Conservation (phyloP, 2,329 filamentous ascomycete species). For the Exophiala spinifera region DNA sequence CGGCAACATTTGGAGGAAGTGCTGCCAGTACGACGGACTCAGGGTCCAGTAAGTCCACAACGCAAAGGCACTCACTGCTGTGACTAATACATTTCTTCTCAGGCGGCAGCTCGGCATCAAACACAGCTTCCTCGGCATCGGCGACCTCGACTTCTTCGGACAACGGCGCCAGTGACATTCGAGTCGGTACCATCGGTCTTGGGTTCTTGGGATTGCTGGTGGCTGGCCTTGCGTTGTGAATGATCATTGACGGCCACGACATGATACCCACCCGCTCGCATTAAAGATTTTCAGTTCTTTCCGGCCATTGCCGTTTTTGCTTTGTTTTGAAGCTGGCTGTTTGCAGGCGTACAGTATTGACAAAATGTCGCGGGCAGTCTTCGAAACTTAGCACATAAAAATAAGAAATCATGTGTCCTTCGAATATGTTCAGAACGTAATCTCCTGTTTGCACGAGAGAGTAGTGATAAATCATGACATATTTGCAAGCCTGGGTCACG, state of each 20-base stretch:
- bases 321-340: not conserved
- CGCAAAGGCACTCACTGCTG: not conserved
- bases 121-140: conserved; percentile 16
- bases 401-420: no score
- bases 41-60: conserved; percentile 11
- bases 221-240: conserved; percentile 26
- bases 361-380: no score
- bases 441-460: no score
- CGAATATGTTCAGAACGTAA: no score
- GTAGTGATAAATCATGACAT: no score
- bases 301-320: not conserved
- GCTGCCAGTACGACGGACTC: conserved; percentile 27
- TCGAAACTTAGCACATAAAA: no score
- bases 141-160: conserved; percentile 6
- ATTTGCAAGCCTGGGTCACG: no score
- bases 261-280: not conserved
- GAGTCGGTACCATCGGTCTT: conserved; percentile 16
- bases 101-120: conserved; percentile 11
- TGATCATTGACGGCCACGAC: not conserved
- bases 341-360: not conserved
- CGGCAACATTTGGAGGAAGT: conserved; percentile 24
- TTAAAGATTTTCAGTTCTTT: not conserved
- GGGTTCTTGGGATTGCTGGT: conserved; percentile 27
- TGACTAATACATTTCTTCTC: not conserved
- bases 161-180: conserved; percentile 16